A percentile compares a stretch with the other conserved stretches of the same genome.
These are phyloP conservation scores for Mycena floridula DNA, from an alignment of 768 basidiomycete genomes.

Conservation along the genomic window DNA sequence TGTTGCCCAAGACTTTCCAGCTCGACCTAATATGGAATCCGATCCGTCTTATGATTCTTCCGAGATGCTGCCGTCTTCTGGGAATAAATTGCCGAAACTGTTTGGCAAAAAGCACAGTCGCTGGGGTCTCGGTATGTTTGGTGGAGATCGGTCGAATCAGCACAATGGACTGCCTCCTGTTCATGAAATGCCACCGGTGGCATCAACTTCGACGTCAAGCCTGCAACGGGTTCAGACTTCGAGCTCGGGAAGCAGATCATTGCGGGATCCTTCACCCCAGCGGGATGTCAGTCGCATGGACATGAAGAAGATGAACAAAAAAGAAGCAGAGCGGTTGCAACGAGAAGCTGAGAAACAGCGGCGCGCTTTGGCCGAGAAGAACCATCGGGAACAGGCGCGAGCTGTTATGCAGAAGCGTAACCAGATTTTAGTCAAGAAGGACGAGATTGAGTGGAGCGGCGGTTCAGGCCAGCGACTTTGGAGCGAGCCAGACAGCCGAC, in stretches of 20 bases:
- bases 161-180: constrained; percentile 60
- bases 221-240: constrained; percentile 77
- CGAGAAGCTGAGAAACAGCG: constrained; percentile 83
- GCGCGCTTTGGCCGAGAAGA: constrained; percentile 67
- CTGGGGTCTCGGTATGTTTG: constrained; percentile 75
- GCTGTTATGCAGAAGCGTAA: constrained; percentile 90
- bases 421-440: constrained; percentile 58
- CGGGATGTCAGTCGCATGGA: constrained; percentile 42
- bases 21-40: constrained; percentile 32
- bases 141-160: constrained; percentile 64
- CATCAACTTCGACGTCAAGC: constrained; percentile 50
- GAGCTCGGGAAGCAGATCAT: constrained; percentile 65
- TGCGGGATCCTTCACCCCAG: constrained; percentile 48
- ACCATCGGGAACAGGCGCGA: constrained; percentile 80
- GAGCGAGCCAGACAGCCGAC: too few relatives aligned
- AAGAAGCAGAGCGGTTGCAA: constrained; percentile 72
- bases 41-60: constrained; percentile 31
- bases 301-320: constrained; percentile 68
- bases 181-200: constrained; percentile 57
- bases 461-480: constrained; percentile 37
- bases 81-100: constrained; percentile 52
- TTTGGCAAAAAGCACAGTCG: constrained; percentile 67
- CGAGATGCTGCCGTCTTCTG: constrained; percentile 33
- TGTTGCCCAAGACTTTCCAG: constrained; percentile 45
- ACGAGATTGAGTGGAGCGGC: constrained; percentile 61